Base-by-base conservation (phyloP, 345 rosid species). In the Rubroshorea leprosula region DNA sequence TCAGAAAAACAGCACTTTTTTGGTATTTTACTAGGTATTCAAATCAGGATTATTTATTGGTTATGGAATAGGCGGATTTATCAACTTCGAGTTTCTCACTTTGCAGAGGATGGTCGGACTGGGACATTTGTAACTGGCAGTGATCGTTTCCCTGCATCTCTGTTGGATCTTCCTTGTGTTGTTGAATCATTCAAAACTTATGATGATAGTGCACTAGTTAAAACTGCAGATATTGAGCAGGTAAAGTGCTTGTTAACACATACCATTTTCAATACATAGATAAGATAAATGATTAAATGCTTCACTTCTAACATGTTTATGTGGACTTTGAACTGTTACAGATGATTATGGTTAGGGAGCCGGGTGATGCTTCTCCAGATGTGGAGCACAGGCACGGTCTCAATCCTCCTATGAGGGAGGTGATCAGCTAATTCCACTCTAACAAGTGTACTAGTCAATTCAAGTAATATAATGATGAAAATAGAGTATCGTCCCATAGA, bases 331-430 rank as follows among this genome's bases (percentile, higher is more conserved):
- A 51, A 22, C 49, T 35, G 39, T 38, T 46, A 21, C 72, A 94
- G 99, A 90, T 94, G 95, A 80, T 94, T 64, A 71, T 94, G 97
- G 95, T 94, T 66, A 85, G 97, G 72, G 99, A 87, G 51, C 73
- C 76, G 0, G 84, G 79, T 65, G 99, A 90, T 68, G 72, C 81
- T 26, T 83, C 90, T 29, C 89, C 95, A 27, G 96, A 77, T 68
- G 75, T 82, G 72, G 96, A 89, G 72, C 83, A 84, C 71, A 85
- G 90, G 57, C 99, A 90, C 68, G 99, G 99, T 68, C 72, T 94
- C 59, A 85, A 96, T 43, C 90, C 99, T 75, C 96, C 97, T 16
- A 81, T 85, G 96, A 85, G 95, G 72, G 99, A 94, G n/a, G n/a
- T n/a, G n/a, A n/a, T n/a, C n/a, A n/a, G n/a, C n/a, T n/a, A n/a